A percentile compares a stretch with the other conserved stretches of the same genome.
These are phyloP conservation scores for Cucurbita argyrosperma DNA, from an alignment of 306 rosid species.

Conservation along the genomic window DNA sequence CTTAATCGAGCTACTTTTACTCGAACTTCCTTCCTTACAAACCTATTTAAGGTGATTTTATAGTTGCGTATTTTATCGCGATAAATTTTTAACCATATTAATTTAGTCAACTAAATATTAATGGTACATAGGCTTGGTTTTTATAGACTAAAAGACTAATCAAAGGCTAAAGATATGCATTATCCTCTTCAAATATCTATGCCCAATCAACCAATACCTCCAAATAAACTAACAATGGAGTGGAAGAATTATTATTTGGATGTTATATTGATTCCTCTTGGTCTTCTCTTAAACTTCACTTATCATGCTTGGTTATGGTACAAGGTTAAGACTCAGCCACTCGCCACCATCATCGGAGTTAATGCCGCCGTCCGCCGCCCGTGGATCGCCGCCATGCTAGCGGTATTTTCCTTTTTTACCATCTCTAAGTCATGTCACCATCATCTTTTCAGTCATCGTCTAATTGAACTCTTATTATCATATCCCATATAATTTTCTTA, in stretches of 20 bases:
- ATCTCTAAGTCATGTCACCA: background rate
- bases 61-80: no score
- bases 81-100: no score
- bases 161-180: no score
- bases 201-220: no score
- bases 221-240: background rate
- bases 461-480: background rate
- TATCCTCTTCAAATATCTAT: no score
- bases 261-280: constrained; percentile 6
- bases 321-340: constrained; percentile 13
- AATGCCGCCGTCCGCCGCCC: constrained; percentile 1
- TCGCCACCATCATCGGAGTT: constrained; percentile 10
- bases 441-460: no score
- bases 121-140: no score
- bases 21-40: no score
- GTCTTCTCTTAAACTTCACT: background rate
- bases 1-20: no score
- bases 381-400: constrained; percentile 8
- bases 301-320: constrained; percentile 17
- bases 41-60: no score
- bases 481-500: background rate
- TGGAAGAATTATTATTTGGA: constrained; percentile 16
- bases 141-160: no score
- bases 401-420: background rate
- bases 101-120: no score